phyloP scores from a whole-genome alignment of 2,329 filamentous ascomycete species.

The Teratosphaeria destructans region DNA sequence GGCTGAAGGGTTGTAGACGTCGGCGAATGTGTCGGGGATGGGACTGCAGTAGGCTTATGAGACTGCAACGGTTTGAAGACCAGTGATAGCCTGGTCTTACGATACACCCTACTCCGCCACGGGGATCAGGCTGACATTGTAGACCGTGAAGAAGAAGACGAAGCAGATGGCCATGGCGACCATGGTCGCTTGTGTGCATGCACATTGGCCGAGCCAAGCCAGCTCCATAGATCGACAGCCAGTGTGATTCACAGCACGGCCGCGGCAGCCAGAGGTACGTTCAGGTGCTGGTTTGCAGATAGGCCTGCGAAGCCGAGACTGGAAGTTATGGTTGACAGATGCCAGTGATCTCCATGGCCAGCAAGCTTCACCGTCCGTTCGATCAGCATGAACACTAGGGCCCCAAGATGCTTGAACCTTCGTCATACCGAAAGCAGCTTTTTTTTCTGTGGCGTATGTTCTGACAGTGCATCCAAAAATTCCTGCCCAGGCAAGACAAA shows the following conservation, averaged over 20 bases:
- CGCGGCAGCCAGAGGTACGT: background rate
- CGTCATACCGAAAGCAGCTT: background rate
- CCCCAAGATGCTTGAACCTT: background rate
- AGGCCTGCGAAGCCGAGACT: background rate
- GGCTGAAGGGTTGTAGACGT: constrained; percentile 38
- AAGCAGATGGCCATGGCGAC: constrained; percentile 35
- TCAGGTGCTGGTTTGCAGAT: background rate
- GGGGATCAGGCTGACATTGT: constrained; percentile 22
- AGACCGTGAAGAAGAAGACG: constrained; percentile 33
- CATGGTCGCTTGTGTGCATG: constrained; percentile 32
- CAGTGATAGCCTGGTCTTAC: background rate
- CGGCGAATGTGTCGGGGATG: constrained; percentile 49
- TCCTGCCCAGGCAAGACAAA: too few species aligned
- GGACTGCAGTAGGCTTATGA: constrained; percentile 19
- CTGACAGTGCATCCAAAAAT: background rate
- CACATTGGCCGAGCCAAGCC: constrained; percentile 32
- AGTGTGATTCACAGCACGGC: background rate
- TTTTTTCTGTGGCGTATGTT: background rate
- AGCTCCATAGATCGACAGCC: constrained; percentile 28
- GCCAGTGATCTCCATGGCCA: background rate
- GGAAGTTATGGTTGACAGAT: background rate
- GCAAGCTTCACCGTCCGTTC: background rate
- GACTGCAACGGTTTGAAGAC: background rate
- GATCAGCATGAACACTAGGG: background rate
- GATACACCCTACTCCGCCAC: too few species aligned